Evolutionary conservation across 2,329 filamentous ascomycete species (phyloP).

Genomic region (Alternaria consortialis): DNA sequence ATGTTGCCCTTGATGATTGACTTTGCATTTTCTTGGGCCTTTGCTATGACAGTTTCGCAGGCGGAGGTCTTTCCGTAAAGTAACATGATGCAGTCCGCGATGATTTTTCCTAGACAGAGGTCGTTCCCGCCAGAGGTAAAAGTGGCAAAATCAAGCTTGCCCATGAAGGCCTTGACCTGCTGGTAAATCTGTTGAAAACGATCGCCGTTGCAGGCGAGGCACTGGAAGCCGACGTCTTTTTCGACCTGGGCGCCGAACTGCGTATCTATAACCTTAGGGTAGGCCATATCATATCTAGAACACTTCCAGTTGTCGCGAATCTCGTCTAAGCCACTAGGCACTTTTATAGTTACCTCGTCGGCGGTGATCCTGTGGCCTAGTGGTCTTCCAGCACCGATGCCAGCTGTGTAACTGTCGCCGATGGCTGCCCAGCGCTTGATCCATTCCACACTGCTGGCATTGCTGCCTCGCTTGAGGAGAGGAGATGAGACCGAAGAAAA

Average conservation of each 20-base stretch:
- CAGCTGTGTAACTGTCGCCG: conserved; percentile 7
- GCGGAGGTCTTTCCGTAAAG: conserved; percentile 4
- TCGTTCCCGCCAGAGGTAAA: conserved; percentile 9
- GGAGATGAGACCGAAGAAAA: neutral
- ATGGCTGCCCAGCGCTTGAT: conserved; percentile 13
- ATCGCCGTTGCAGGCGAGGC: conserved; percentile 12
- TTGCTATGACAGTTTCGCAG: conserved; percentile 10
- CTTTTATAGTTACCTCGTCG: neutral
- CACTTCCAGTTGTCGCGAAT: conserved; percentile 10
- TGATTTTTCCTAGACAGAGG: conserved; percentile 1
- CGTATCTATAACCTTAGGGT: conserved; percentile 12
- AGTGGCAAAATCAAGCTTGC: conserved; percentile 13
- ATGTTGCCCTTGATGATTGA: conserved; percentile 5
- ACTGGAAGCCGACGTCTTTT: conserved; percentile 12
- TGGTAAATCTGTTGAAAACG: conserved; percentile 9
- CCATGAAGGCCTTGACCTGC: conserved; percentile 2
- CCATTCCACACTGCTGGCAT: conserved; percentile 4
- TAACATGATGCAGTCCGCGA: conserved; percentile 10
- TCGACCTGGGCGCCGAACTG: conserved; percentile 11
- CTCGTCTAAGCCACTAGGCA: neutral
- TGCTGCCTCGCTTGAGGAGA: neutral
- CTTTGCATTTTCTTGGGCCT: conserved; percentile 10
- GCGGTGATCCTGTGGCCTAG: conserved; percentile 1
- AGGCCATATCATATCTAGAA: conserved; percentile 5
- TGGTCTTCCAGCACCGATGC: conserved; percentile 7